phyloP scores from a whole-genome alignment of 805 yeast species.

The Candida wancherniae region DNA sequence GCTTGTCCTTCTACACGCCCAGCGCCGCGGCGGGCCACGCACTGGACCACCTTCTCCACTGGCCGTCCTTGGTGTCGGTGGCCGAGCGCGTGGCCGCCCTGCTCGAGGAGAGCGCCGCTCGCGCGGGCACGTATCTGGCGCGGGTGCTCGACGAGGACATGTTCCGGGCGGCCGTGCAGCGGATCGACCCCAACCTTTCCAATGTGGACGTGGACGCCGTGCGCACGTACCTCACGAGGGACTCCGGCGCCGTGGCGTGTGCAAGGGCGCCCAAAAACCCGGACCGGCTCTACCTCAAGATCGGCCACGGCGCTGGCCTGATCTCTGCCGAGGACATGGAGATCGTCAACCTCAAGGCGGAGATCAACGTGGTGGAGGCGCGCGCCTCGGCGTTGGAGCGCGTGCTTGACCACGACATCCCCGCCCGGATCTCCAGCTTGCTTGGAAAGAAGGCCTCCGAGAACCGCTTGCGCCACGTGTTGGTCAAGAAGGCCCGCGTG shows the following conservation, averaged over 20 bases:
- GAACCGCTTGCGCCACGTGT: conserved; percentile 16
- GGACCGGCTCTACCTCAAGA: conserved; percentile 18
- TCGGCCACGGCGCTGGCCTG: conserved; percentile 9
- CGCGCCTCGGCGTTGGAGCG: conserved; percentile 18
- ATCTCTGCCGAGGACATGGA: conserved; percentile 29
- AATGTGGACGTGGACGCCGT: conserved; percentile 25
- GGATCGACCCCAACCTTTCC: conserved; percentile 12
- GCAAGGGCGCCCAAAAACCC: background rate
- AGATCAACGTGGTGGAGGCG: conserved; percentile 16
- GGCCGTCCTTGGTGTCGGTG: conserved; percentile 16
- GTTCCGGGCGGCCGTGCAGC: conserved; percentile 9
- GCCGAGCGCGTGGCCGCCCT: conserved; percentile 2
- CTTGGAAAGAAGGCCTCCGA: conserved; percentile 15
- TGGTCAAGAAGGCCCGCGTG: conserved; percentile 15
- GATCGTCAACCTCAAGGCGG: conserved; percentile 24
- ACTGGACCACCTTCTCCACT: conserved; percentile 22
- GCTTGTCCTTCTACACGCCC: conserved; percentile 2
- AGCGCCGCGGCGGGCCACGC: background rate
- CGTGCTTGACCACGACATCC: conserved; percentile 17
- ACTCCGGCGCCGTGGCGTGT: conserved; percentile 10
- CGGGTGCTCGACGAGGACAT: conserved; percentile 13
- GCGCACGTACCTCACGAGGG: conserved; percentile 25
- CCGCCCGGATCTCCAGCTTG: conserved; percentile 13
- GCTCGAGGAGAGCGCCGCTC: conserved; percentile 4
- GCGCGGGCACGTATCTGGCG: conserved; percentile 15